Percentiles rank a stretch among this genome's conserved stretches.
phyloP scores from a whole-genome alignment of 345 rosid genomes.

The Eutrema heterophyllum region DNA sequence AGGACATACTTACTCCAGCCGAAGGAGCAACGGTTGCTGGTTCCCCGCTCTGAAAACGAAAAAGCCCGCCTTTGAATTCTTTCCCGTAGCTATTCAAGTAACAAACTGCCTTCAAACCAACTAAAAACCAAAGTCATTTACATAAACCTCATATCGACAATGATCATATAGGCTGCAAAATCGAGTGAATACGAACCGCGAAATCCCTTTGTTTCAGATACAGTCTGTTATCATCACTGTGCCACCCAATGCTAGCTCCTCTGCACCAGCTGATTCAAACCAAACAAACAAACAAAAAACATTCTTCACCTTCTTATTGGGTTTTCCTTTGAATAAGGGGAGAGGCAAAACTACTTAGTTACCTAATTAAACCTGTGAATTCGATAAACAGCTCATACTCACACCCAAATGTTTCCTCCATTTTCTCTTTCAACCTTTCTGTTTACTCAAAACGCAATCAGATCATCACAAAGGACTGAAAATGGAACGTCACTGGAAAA shows the following conservation, averaged over 20 bases:
- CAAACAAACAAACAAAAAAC: neutral
- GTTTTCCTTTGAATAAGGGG: neutral
- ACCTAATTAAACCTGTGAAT: conserved; percentile 92
- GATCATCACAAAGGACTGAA: neutral
- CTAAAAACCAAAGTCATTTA: conserved; percentile 21
- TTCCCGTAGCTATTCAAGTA: conserved; percentile 67
- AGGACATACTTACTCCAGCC: conserved; percentile 61
- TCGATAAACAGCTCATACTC: conserved; percentile 74
- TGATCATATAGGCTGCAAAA: neutral
- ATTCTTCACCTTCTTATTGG: neutral
- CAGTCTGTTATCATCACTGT: conserved; percentile 82
- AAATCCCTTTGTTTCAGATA: conserved; percentile 82
- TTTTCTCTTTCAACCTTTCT: conserved; percentile 77
- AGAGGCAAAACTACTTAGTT: neutral
- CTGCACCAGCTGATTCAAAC: conserved; percentile 59
- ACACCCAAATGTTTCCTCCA: conserved; percentile 77
- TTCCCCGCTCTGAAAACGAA: conserved; percentile 81
- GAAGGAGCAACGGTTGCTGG: conserved; percentile 55
- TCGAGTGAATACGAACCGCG: conserved; percentile 37
- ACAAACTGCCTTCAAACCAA: conserved; percentile 76
- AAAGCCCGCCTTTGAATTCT: conserved; percentile 78
- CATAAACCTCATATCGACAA: neutral
- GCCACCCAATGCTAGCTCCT: conserved; percentile 98
- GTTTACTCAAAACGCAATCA: neutral
- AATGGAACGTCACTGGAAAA: neutral